Base-by-base conservation (phyloP, 2,329 filamentous ascomycete genomes). In the Nannizzia gypsea region DNA sequence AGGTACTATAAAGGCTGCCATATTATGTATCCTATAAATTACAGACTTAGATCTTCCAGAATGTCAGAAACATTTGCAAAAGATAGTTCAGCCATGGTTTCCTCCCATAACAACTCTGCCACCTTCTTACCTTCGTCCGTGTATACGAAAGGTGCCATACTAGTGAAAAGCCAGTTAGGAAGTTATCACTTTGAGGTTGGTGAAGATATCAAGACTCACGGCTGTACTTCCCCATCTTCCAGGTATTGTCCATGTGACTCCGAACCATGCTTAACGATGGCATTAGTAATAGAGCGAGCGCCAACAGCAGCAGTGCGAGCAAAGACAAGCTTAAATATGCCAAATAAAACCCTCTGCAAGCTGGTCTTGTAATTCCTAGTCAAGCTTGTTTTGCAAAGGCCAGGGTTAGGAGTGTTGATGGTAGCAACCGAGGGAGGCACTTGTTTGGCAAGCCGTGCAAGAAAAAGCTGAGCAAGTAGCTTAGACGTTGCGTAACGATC, bases 381-480 rank as follows among this genome's bases (percentile, higher is more conserved):
- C 8, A 46, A 8, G 17, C 42, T 24, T 3, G 42, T 46, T 46
- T 46, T 20, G 22, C 42, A 46, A n/a, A 36, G 26, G 13, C 50
- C 50, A 17, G 50, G 50, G 15, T 31, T 31, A 11, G 50, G 26
- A 3, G 50, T 15, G 2, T 31, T 55, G 8, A 55, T 55, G 26
- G 34, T 22, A 8, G 50, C 50, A 8, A 55, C n/a, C 6, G 50
- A 55, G 1, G 50, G 26, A 55, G 26, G 24, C 3, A 55, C 9
- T 3, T 24, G 68, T 15, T 75, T 71, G 5, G 64, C 66, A 0
- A 78, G 62, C 58, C 74, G 72, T 62, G 64, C 63, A 1, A 70
- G 65, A 63, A 75, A 76, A n/a, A 74, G 63, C 34, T 72, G 69
- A 1, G 64, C 64, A 0, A 76, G 64, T 0, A 72, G 66, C 57